Conservation (phyloP, 768 basidiomycete species). For the Calocybe cyanea region DNA sequence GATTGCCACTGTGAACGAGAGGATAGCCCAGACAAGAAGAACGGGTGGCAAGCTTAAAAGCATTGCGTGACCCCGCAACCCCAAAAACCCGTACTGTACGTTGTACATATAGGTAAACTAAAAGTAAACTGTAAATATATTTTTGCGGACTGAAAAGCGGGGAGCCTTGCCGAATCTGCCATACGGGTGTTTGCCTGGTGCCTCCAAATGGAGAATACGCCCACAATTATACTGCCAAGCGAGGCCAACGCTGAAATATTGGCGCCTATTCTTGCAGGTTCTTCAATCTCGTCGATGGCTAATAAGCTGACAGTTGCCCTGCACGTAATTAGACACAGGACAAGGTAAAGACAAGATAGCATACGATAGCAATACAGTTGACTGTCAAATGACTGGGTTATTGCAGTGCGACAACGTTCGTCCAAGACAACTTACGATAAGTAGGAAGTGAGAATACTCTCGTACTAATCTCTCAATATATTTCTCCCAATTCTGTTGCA, state of each 20-base stretch:
- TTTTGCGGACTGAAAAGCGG: background rate
- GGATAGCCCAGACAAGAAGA: constrained; percentile 52
- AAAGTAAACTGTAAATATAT: background rate
- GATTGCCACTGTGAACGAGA: constrained; percentile 43
- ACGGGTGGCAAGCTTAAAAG: constrained; percentile 50
- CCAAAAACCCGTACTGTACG: constrained; percentile 39
- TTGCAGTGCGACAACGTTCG: background rate
- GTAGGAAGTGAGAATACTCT: constrained; percentile 54
- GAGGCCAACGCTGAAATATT: constrained; percentile 46
- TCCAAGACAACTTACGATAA: constrained; percentile 38
- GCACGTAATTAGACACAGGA: constrained; percentile 1
- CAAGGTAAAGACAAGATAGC: constrained; percentile 17
- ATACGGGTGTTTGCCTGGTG: constrained; percentile 46
- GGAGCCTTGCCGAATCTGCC: constrained; percentile 35
- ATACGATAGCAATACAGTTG: constrained; percentile 52
- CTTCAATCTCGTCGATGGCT: constrained; percentile 37
- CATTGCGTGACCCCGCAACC: constrained; percentile 46
- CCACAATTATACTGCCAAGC: constrained; percentile 52
- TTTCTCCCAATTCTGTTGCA: constrained; percentile 46
- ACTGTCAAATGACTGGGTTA: constrained; percentile 22
- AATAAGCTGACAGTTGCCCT: constrained; percentile 51
- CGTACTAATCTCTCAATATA: constrained; percentile 48
- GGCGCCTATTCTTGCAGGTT: constrained; percentile 31
- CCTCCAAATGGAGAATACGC: constrained; percentile 54
- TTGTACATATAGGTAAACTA: constrained; percentile 56